Base-by-base conservation (phyloP, 2,329 filamentous ascomycete species). In the Macrophomina phaseolina region DNA sequence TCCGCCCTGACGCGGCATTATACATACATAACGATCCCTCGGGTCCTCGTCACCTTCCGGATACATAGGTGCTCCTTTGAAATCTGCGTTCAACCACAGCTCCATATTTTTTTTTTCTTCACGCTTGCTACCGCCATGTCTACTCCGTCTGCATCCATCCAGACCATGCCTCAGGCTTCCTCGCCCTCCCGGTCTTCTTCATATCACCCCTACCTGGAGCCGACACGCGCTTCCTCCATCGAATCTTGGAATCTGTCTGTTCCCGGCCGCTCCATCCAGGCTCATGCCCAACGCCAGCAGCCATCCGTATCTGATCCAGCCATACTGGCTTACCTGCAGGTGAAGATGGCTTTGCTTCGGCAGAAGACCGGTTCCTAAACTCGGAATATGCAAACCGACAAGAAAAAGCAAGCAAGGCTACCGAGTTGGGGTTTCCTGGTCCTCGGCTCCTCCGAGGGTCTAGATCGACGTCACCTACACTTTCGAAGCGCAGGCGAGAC, bases 71-170 rank as follows among this genome's bases (percentile, higher is more conserved):
- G n/a, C 53, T 58, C 53, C 9, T 42, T 42, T 32, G 51, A 56
- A 56, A 42, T 56, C 53, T 18, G 7, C 34, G 28, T 23, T 30
- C 56, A 28, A 48, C 36, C 6, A 42, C n/a, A 30, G 34, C n/a
- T 8, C 23, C 23, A 23, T 30, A 30, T 32, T 5, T 42, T 60
- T 32, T 5, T 42, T 60, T 28, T 48, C 56, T 49, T 49, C 56
- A 49, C 56, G 18, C 42, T 16, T 84, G 8, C 94, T 92, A 1
- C 93, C 93, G 71, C 87, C 42, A 93, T 0, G 93, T 92, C 78
- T 93, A 23, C 52, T 40, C 91, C 74, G 88, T 90, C 70, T 89
- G 79, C 5, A 95, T 80, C 71, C 94, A 81, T 0, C 88, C 91
- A 60, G 79, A 82, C 32, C 82, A 14, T 52, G 48, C 58, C 42